Evolutionary conservation across 768 basidiomycete genomes (phyloP), one percentile per base, ranked within the genome.

Genomic region (Termitomyces bulborhizus): DNA sequence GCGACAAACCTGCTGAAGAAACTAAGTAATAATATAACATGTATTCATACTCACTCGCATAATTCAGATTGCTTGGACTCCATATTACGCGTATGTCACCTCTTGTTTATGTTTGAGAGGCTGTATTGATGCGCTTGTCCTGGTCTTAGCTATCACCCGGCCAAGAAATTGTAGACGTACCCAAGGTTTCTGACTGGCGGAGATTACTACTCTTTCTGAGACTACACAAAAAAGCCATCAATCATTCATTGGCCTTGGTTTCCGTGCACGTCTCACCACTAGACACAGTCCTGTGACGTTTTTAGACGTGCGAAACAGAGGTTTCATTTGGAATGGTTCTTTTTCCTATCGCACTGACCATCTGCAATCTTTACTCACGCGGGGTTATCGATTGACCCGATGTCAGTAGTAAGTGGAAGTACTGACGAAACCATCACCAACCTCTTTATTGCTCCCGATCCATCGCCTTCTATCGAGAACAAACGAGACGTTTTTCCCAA

Each of bases 271-370:
- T 48, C 31, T 29, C 36, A 39, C 34, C 43, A 56, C 43, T 51
- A 45, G 21, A 40, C 12, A 51, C 29, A 41, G 41, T 36, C 46
- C 46, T 50, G 48, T 49, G 58, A 56, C 42, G 34, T 56, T 56
- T 24, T 47, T 54, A 54, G 41, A 53, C 57, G 62, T 60, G 60
- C 48, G 60, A 61, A 58, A 50, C 57, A 56, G 41, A 58, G 54
- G 60, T 58, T 43, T 60, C 54, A 58, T 55, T 52, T 55, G 16
- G 48, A 51, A 42, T 15, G 11, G 48, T 53, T 56, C 48, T 54
- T 51, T 60, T 39, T 54, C 43, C 18, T n/a, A 36, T 31, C 46
- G 27, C 37, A 41, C 29, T 31, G 24, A n/a, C 37, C 39, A 12
- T 18, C 41, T 39, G 3, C 9, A 13, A 21, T 26, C 36, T 49